A percentile compares a stretch with the other conserved stretches of the same genome.
Evolutionary conservation across 2,329 filamentous ascomycete genomes (phyloP).

Genomic region (Karstenula rhodostoma): DNA sequence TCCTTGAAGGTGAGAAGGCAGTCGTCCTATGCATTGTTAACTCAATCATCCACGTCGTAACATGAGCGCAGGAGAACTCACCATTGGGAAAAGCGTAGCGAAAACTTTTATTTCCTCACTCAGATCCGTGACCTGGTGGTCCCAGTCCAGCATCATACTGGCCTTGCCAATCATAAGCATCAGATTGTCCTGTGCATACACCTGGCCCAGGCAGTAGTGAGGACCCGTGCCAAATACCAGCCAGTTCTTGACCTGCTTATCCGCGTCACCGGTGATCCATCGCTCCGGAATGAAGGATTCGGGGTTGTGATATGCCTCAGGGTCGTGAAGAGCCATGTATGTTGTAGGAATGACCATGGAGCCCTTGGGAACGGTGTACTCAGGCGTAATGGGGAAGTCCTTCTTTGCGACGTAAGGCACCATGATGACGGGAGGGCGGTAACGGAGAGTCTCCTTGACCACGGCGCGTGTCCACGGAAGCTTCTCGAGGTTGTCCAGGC

Average conservation of each 20-base stretch:
- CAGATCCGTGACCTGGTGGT: constrained; percentile 80
- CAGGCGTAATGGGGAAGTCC: constrained; percentile 85
- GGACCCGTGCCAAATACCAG: constrained; percentile 95
- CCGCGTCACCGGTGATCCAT: constrained; percentile 83
- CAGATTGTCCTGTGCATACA: constrained; percentile 88
- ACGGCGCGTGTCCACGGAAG: constrained; percentile 91
- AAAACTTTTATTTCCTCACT: constrained; percentile 99
- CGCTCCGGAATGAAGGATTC: constrained; percentile 68
- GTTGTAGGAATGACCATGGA: constrained; percentile 95
- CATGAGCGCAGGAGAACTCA: constrained; percentile 56
- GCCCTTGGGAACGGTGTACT: constrained; percentile 92
- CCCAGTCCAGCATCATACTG: constrained; percentile 85
- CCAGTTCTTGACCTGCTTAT: constrained; percentile 94
- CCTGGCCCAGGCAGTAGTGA: constrained; percentile 95
- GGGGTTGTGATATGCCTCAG: constrained; percentile 88
- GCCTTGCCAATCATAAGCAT: constrained; percentile 92
- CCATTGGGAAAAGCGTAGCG: constrained; percentile 96
- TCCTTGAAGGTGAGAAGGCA: constrained; percentile 77
- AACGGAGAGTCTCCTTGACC: constrained; percentile 73
- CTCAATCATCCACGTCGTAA: neutral
- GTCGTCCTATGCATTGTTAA: constrained; percentile 69
- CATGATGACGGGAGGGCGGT: constrained; percentile 96
- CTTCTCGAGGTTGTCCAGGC: constrained; percentile 86
- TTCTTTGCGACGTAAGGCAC: constrained; percentile 96
- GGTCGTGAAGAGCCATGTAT: constrained; percentile 89